Base-by-base conservation (phyloP, 1,284 basidiomycete genomes). In the Cystobasidiaceae sp. region DNA sequence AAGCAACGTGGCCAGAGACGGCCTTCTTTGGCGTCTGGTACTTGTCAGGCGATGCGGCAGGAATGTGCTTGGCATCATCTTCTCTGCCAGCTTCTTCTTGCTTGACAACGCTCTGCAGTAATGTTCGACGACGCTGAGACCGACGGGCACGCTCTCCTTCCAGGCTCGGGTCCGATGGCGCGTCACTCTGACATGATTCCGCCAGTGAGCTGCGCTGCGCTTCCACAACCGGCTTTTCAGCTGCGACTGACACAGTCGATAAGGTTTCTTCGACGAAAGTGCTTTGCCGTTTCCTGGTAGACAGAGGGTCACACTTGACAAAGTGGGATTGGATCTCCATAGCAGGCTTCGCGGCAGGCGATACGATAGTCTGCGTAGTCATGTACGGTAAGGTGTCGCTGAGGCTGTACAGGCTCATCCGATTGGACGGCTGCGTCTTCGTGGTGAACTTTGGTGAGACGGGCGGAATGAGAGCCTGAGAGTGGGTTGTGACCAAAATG, bases 51-150 rank as follows among this genome's bases (percentile, higher is more conserved):
- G 54, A 34, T 51, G 48, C n/a, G n/a, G 13, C 6, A n/a, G 50
- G 15, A 23, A 28, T 17, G 4, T 3, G 30, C 32, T 52, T 8
- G 27, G 17, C 11, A 30, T 11, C 30, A 19, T 52, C 8, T 17
- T 6, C 30, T 52, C 32, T n/a, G 33, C 50, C 32, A n/a, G n/a
- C n/a, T n/a, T 52, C 30, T 52, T 52, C 30, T 54, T 66, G 64
- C n/a, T 57, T 63, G 59, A 62, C 66, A 13, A 69, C 68, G 48
- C 59, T 66, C 50, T 69, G 59, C 7, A 69, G 55, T 3, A 69
- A 64, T 6, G 68, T 69, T 21, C 50, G 43, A 9, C 64, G 52
- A 7, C 68, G 44, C 34, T 69, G 68, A n/a, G 68, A 58, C 0
- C 68, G 58, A 9, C 68, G n/a, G 66, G 54, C 32, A 63, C 68